Conservation (phyloP, 345 rosid genomes). For the Salix dunnii region DNA sequence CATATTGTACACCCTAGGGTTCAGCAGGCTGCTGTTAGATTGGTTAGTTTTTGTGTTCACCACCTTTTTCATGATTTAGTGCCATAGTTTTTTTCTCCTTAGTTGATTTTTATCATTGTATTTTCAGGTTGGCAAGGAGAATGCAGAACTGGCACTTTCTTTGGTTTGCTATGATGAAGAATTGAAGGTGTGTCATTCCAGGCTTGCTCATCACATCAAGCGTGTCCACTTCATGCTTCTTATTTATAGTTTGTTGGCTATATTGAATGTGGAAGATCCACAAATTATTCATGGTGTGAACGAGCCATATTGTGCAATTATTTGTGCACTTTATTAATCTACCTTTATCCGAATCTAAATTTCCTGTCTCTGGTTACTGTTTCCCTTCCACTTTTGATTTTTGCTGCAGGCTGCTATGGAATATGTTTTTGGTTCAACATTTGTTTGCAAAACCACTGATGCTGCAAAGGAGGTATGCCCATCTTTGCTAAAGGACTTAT, state of each 20-base stretch:
- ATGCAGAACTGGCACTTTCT: constrained; percentile 88
- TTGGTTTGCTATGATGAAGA: constrained; percentile 78
- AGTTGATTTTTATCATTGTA: constrained; percentile 10
- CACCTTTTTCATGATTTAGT: not conserved
- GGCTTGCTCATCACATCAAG: not conserved
- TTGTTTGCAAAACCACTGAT: constrained; percentile 80
- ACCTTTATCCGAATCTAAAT: not conserved
- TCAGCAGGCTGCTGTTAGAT: constrained; percentile 66
- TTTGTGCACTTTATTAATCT: not conserved
- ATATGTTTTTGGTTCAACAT: constrained; percentile 90
- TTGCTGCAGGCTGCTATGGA: constrained; percentile 84
- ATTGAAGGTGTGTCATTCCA: constrained; percentile 47
- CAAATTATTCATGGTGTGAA: not conserved
- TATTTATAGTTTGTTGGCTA: not conserved
- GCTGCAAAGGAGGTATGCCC: constrained; percentile 79
- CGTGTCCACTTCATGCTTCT: not conserved
- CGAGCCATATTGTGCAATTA: not conserved
- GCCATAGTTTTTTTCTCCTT: not conserved
- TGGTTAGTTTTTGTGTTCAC: constrained; percentile 50
- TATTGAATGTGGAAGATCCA: not conserved
- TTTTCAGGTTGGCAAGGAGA: constrained; percentile 84
- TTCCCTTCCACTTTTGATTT: constrained; percentile 12
- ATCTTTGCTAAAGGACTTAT: constrained; percentile 3
- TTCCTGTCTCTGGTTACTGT: not conserved
- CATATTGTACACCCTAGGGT: constrained; percentile 50